phyloP scores from a whole-genome alignment of 257 asterid species.

The Primulina eburnea region DNA sequence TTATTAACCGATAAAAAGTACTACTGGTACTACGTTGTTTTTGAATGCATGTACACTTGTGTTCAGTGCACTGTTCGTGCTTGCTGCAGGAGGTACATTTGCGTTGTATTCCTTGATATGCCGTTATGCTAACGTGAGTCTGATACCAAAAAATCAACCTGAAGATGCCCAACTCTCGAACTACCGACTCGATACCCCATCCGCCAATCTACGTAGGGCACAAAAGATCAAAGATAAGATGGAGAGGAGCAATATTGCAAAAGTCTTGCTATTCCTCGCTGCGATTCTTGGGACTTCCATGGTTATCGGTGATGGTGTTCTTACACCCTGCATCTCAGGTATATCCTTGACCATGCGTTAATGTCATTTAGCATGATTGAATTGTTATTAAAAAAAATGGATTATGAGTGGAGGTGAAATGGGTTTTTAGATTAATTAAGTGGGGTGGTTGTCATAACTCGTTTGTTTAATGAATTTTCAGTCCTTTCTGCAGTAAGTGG shows the following conservation, averaged over 20 bases:
- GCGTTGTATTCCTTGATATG: constrained; percentile 70
- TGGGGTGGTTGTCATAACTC: too few relatives aligned
- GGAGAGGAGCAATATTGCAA: constrained; percentile 49
- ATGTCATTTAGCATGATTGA: too few relatives aligned
- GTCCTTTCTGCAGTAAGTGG: constrained; percentile 79
- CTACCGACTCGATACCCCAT: constrained; percentile 49
- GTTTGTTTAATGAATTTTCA: constrained; percentile 24
- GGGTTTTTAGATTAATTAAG: neutral
- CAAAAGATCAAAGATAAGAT: constrained; percentile 43
- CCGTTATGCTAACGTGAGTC: constrained; percentile 63
- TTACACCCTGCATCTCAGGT: constrained; percentile 71
- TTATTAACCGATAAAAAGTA: too few relatives aligned
- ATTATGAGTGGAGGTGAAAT: too few relatives aligned
- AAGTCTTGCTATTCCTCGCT: constrained; percentile 47
- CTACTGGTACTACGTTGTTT: too few relatives aligned
- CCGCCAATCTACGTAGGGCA: constrained; percentile 43
- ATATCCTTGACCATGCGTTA: too few relatives aligned
- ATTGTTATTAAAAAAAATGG: too few relatives aligned
- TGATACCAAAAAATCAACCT: constrained; percentile 65
- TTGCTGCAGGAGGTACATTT: constrained; percentile 65
- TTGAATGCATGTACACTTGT: too few relatives aligned
- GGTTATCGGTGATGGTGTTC: constrained; percentile 85
- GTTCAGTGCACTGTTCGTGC: neutral
- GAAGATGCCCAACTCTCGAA: constrained; percentile 61
- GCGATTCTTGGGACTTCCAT: constrained; percentile 77